Base-by-base conservation (phyloP, 2,329 filamentous ascomycete genomes). In the Penicillium sp. region DNA sequence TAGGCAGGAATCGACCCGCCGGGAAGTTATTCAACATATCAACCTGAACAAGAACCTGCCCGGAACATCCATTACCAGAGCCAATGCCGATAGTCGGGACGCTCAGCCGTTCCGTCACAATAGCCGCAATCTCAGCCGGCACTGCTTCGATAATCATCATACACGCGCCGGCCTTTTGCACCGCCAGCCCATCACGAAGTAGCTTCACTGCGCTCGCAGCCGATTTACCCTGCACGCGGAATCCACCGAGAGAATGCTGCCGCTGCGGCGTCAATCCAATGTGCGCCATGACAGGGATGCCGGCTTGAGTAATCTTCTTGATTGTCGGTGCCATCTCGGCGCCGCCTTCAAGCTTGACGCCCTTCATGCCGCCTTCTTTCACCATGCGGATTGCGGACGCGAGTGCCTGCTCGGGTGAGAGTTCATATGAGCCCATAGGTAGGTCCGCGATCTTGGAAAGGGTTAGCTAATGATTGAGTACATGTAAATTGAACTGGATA, bases 81-180 rank as follows among this genome's bases (percentile, higher is more conserved):
- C 93, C 93, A 60, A 99, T 97, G 39, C 94, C 92, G 61, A 99
- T 97, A 2, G 93, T 97, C 1, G 94, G 94, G 31, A 97, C 86
- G 43, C 80, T 82, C 31, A 97, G 79, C 69, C 88, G 88, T 65
- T 87, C 77, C 0, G 94, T 97, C 43, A 97, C 84, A 47, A 95
- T 76, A 5, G 80, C 79, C 2, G 92, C 93, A 36, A 97, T 86
- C 69, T 92, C 89, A 8, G 89, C 85, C 0, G 94, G 93, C 2
- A 97, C 90, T 5, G 93, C 93, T 76, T 99, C 93, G 1, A 99
- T 69, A 1, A 99, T 91, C 9, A 91, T 82, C 54, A 86, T 91
- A 66, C 92, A 97, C 24, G 87, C 88, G 8, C 93, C 93, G 0
- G 94, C 94, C 64, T 91, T 89, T 71, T 97, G 91, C n/a, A 97